Conservation (phyloP, 495 filamentous ascomycete genomes). For the Aspergillus sclerotiicarbonarius region DNA sequence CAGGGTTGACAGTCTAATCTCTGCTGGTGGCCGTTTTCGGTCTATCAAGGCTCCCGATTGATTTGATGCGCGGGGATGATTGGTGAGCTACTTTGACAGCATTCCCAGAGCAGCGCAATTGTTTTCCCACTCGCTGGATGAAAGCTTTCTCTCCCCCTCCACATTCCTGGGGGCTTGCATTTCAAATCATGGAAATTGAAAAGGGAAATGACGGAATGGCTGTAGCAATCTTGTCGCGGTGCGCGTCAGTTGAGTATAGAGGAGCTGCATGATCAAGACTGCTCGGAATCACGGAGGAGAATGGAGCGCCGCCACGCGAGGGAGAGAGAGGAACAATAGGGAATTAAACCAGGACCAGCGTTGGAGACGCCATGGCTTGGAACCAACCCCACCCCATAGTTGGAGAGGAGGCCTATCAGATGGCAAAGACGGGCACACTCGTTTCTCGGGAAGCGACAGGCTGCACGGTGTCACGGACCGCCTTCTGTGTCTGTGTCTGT, state of each 20-base stretch:
- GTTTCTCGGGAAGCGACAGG: conserved; percentile 25
- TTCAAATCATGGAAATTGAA: background rate
- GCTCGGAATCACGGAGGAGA: background rate
- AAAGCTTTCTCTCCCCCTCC: background rate
- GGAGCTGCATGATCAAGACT: background rate
- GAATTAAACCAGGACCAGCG: background rate
- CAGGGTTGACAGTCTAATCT: background rate
- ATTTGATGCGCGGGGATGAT: conserved; percentile 1
- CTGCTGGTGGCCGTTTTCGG: conserved; percentile 7
- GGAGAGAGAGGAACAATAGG: background rate
- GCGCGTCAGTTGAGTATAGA: background rate
- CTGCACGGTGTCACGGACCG: conserved; percentile 30
- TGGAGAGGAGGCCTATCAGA: conserved; percentile 14
- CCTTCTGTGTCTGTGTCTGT: conserved; percentile 20
- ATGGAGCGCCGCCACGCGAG: background rate
- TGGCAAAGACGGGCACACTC: conserved; percentile 9
- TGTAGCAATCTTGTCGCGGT: background rate
- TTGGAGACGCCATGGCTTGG: background rate
- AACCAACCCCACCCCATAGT: background rate
- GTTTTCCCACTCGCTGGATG: background rate
- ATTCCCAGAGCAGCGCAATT: conserved; percentile 8
- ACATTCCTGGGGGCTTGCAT: conserved; percentile 3
- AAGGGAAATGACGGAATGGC: background rate
- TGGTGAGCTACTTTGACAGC: conserved; percentile 10
- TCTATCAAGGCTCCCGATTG: conserved; percentile 1